Conservation (phyloP, 768 basidiomycete genomes). For the Tephrocybe sp. region DNA sequence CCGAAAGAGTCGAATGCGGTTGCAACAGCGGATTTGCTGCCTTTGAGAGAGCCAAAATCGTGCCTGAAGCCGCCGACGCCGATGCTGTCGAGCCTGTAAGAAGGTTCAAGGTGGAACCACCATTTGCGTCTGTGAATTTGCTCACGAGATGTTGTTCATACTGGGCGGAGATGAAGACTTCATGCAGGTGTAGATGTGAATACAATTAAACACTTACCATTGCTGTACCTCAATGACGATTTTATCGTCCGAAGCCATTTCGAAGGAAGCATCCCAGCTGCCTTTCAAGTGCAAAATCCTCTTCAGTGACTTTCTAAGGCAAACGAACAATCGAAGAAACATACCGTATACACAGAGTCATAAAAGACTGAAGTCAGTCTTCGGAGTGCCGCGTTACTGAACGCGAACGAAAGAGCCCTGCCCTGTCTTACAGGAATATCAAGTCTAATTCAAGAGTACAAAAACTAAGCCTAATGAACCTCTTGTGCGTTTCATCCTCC, state of each 20-base stretch:
- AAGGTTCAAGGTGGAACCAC: not conserved
- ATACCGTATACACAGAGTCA: conserved; percentile 3
- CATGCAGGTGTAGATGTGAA: not conserved
- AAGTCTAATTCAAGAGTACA: not conserved
- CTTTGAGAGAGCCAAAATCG: conserved; percentile 45
- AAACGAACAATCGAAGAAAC: not conserved
- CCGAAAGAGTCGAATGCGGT: conserved; percentile 31
- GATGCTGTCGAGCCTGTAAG: conserved; percentile 44
- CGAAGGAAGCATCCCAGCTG: conserved; percentile 23
- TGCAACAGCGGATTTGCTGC: conserved; percentile 32
- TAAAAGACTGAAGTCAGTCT: conserved; percentile 36
- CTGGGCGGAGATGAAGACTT: not conserved
- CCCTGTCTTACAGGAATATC: conserved; percentile 30
- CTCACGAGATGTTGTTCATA: conserved; percentile 46
- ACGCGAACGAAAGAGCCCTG: conserved; percentile 37
- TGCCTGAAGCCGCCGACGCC: conserved; percentile 53
- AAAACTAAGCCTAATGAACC: conserved; percentile 21
- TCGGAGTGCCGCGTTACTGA: conserved; percentile 39
- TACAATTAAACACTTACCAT: conserved; percentile 26
- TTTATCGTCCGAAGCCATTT: conserved; percentile 15
- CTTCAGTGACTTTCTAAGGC: not conserved
- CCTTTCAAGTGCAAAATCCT: conserved; percentile 25
- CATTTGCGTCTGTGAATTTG: not conserved
- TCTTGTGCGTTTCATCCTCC: conserved; percentile 42
- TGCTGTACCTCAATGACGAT: conserved; percentile 41